Evolutionary conservation across 495 filamentous ascomycete species (phyloP), one percentile per base, ranked within the genome.

Genomic region (Pyrenula aspistea): DNA sequence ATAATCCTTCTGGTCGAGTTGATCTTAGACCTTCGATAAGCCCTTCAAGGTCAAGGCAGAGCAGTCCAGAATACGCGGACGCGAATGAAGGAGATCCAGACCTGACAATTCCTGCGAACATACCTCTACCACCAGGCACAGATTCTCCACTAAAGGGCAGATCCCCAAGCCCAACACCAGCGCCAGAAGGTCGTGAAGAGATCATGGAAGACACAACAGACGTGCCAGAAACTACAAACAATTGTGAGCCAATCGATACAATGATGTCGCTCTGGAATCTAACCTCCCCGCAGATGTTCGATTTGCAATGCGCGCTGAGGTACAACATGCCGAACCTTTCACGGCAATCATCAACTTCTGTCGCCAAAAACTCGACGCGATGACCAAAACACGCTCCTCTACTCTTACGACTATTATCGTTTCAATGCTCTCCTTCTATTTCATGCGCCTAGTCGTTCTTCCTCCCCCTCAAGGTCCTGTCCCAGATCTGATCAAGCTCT

Each of bases 401-500:
- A 72, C 79, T 1, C 82, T 82, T n/a, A 68, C 87, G 10, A 71
- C 87, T 24, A 61, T 81, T 1, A 52, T 87, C 4, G 63, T 83
- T 53, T 67, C 75, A 2, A 57, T 91, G 3, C 49, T 89, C 2
- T 78, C 82, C 0, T 71, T 87, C 57, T 66, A 77, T 0, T 69
- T 83, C 19, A 70, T 86, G 57, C 82, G 84, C 56, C 74, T 81
- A 21, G 65, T 95, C 48, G 82, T 89, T 36, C 75, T 85, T 49
- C 86, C 88, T 0, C 81, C 82, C 11, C 60, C 74, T 1, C 78
- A 79, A 22, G 80, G 79, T 24, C 82, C 89, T 2, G 86, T 87
- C 0, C 91, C 91, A 2, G 90, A 96, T 68, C 77, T 96, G 15
- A 85, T 95, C 62, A 95, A 94, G 68, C 86, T 94, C 24, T 90